These are phyloP conservation scores for Berkeleyomyces rouxiae DNA, from an alignment of 2,329 filamentous ascomycete genomes.

Conservation along the genomic window DNA sequence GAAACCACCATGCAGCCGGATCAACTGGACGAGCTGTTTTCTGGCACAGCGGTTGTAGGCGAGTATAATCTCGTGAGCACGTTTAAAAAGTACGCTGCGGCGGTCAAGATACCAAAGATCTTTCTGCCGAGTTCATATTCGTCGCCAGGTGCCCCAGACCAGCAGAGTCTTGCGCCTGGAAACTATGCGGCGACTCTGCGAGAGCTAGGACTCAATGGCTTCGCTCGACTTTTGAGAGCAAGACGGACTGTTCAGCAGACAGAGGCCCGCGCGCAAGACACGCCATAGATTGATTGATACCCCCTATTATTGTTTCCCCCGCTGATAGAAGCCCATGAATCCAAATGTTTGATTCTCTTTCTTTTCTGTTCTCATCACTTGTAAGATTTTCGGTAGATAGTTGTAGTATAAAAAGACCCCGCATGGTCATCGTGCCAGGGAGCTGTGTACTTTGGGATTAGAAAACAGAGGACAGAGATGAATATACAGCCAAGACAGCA, in stretches of 20 bases:
- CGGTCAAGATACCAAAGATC: conserved; percentile 4
- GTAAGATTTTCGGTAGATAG: not conserved
- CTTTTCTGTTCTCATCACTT: not conserved
- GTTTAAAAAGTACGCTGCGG: conserved; percentile 12
- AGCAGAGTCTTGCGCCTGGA: not conserved
- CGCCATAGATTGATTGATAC: conserved; percentile 5
- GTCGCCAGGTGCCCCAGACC: not conserved
- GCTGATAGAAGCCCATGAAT: not conserved
- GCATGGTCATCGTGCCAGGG: not conserved
- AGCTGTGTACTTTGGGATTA: not conserved
- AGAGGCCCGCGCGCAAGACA: not conserved
- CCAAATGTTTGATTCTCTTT: not conserved
- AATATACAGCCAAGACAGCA: not conserved
- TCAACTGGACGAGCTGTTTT: conserved; percentile 28
- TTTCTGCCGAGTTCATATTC: not conserved
- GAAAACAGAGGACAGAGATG: not conserved
- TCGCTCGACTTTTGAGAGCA: conserved; percentile 3
- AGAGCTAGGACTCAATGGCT: conserved; percentile 3
- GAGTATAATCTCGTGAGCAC: conserved; percentile 37
- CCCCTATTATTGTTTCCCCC: not conserved
- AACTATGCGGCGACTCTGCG: conserved; percentile 7
- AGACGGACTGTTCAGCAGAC: not conserved
- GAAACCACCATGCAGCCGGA: not conserved
- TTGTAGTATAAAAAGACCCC: not conserved
- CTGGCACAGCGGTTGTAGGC: conserved; percentile 37